Evolutionary conservation across 2,329 filamentous ascomycete genomes (phyloP).

Genomic region (Ophiosphaerella korrae): DNA sequence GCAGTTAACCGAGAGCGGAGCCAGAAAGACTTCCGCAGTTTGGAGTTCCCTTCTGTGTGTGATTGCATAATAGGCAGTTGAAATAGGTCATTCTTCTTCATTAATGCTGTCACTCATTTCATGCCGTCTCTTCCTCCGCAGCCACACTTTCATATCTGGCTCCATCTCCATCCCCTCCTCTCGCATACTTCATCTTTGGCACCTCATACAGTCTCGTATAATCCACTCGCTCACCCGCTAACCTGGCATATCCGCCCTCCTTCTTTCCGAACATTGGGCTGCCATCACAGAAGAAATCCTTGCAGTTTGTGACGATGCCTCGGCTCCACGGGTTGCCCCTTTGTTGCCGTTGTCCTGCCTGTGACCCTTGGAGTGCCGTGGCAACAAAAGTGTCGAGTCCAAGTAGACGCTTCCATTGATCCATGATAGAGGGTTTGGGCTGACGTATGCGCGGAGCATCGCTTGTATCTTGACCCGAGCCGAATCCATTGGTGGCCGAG

Average conservation of each 20-base stretch:
- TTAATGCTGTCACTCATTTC: constrained; percentile 7
- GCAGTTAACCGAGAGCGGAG: too few relatives aligned
- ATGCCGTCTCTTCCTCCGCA: constrained; percentile 34
- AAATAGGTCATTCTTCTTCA: not conserved
- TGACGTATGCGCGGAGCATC: constrained; percentile 46
- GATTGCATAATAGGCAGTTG: too few relatives aligned
- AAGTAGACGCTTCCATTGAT: constrained; percentile 81
- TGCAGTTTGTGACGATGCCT: constrained; percentile 86
- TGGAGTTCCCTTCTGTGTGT: not conserved
- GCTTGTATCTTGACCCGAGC: constrained; percentile 62
- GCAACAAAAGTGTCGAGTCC: constrained; percentile 94
- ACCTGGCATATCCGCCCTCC: constrained; percentile 73
- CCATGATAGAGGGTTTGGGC: constrained; percentile 69
- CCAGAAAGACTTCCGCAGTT: constrained; percentile 4
- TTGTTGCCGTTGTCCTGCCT: constrained; percentile 50
- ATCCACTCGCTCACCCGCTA: constrained; percentile 81
- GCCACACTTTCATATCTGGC: constrained; percentile 66
- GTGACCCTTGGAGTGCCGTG: constrained; percentile 78
- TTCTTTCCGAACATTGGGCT: constrained; percentile 78
- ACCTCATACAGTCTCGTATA: constrained; percentile 91
- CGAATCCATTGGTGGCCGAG: constrained; percentile 59
- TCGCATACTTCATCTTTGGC: constrained; percentile 69
- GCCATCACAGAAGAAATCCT: constrained; percentile 94
- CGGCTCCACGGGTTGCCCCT: constrained; percentile 82
- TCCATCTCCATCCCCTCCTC: constrained; percentile 26